Percentiles rank a stretch among this genome's conserved stretches.
Conservation (phyloP, 192 early-diverging fungal genomes). For the Podila epigama region DNA sequence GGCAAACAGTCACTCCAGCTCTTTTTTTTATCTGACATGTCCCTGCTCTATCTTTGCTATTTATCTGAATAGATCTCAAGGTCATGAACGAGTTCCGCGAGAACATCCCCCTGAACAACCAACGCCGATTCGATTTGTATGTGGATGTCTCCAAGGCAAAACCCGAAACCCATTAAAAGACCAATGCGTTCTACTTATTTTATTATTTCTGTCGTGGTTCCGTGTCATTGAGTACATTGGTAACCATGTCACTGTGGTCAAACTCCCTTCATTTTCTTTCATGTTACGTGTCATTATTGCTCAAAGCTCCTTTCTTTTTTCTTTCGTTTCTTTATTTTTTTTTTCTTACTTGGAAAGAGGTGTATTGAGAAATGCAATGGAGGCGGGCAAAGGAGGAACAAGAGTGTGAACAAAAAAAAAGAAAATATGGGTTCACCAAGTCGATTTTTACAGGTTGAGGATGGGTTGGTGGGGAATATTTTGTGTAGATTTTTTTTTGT, state of each 20-base stretch:
- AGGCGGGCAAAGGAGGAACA: not conserved
- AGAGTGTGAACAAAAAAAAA: not conserved
- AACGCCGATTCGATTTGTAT: constrained; percentile 93
- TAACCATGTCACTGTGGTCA: no score
- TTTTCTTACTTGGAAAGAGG: not conserved
- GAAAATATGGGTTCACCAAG: not conserved
- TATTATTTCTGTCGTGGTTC: no score
- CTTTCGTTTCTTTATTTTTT: not conserved
- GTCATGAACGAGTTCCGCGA: constrained; percentile 69
- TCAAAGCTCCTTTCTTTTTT: not conserved
- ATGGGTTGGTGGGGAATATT: not conserved
- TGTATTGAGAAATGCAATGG: not conserved
- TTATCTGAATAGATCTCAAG: constrained; percentile 56
- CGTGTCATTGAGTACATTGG: no score
- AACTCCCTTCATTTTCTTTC: not conserved
- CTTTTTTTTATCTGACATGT: not conserved
- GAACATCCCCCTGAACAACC: constrained; percentile 77
- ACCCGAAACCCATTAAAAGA: not conserved
- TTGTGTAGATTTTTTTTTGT: no score
- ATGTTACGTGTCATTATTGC: no score
- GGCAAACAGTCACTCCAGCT: not conserved
- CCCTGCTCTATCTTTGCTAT: not conserved
- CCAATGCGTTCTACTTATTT: not conserved
- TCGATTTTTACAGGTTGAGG: not conserved
- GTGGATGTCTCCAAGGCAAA: constrained; percentile 67